Evolutionary conservation across 1,284 basidiomycete genomes (phyloP).

Genomic region (Agroathelia rolfsii): DNA sequence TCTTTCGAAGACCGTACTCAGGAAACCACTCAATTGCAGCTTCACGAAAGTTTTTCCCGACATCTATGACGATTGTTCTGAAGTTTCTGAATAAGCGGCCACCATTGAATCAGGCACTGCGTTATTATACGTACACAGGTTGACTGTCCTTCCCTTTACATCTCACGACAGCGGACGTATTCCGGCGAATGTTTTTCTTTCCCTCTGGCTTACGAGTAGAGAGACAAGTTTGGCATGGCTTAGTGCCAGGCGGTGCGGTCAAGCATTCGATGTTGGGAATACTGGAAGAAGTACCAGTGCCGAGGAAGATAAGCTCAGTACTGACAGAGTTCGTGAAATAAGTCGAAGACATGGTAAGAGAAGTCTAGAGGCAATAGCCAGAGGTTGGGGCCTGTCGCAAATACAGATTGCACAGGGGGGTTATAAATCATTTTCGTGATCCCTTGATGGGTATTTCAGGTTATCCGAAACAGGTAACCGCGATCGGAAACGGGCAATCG

Average conservation of each 20-base stretch:
- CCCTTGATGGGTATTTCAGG: no score
- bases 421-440: no score
- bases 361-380: no score
- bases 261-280: conserved; percentile 57
- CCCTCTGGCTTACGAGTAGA: conserved; percentile 55
- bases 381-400: no score
- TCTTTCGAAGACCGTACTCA: conserved; percentile 57
- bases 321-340: no score
- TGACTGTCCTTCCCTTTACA: conserved; percentile 38
- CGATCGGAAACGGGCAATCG: no score
- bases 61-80: conserved; percentile 71
- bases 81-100: conserved; percentile 7
- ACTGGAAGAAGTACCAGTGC: conserved; percentile 67
- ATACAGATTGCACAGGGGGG: no score
- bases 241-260: conserved; percentile 38
- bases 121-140: no score
- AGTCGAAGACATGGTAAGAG: no score
- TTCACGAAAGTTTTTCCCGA: conserved; percentile 71
- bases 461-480: no score
- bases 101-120: no score
- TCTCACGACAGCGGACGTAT: conserved; percentile 61
- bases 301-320: conserved; percentile 63
- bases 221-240: conserved; percentile 57
- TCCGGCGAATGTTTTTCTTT: conserved; percentile 66
- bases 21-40: conserved; percentile 77